Conservation (phyloP, 768 basidiomycete genomes). For the Hygrocybe punicea region DNA sequence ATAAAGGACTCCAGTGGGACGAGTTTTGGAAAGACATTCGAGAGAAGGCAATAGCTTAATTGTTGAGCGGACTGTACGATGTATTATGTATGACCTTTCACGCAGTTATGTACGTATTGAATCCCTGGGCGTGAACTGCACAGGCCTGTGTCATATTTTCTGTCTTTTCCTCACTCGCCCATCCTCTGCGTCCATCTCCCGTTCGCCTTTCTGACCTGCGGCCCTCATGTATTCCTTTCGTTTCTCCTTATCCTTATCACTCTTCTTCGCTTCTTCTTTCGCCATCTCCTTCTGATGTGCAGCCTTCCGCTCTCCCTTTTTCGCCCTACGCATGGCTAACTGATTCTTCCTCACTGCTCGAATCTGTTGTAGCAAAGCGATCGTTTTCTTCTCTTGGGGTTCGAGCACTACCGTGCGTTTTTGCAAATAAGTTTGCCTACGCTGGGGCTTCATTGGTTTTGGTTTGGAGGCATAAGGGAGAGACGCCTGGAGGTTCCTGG, state of each 20-base stretch:
- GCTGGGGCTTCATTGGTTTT: slow-evolving; percentile 72
- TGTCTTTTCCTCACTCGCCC: slow-evolving; percentile 54
- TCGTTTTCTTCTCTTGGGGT: slow-evolving; percentile 90
- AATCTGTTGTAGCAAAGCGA: slow-evolving; percentile 91
- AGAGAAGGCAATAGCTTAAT: slow-evolving; percentile 27
- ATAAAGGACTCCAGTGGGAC: slow-evolving; percentile 36
- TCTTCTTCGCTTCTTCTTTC: slow-evolving; percentile 59
- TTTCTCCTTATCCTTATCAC: slow-evolving; percentile 71
- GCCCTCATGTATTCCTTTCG: slow-evolving; percentile 72
- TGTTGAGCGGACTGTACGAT: background rate
- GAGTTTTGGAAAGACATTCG: slow-evolving; percentile 47
- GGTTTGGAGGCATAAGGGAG: slow-evolving; percentile 94
- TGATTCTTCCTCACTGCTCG: slow-evolving; percentile 89
- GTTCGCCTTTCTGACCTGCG: slow-evolving; percentile 68
- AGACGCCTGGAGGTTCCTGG: slow-evolving; percentile 84
- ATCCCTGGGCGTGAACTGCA: no score
- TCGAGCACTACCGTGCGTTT: slow-evolving; percentile 94
- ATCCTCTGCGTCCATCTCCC: slow-evolving; percentile 58
- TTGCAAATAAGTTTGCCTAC: slow-evolving; percentile 80
- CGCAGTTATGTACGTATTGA: background rate
- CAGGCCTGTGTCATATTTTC: slow-evolving; percentile 36
- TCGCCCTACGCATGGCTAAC: slow-evolving; percentile 70
- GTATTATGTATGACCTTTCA: background rate
- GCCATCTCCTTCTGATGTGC: slow-evolving; percentile 68
- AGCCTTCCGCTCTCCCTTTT: slow-evolving; percentile 76